Evolutionary conservation across 2,329 filamentous ascomycete species (phyloP).

Genomic region (Ophiostoma sp.): DNA sequence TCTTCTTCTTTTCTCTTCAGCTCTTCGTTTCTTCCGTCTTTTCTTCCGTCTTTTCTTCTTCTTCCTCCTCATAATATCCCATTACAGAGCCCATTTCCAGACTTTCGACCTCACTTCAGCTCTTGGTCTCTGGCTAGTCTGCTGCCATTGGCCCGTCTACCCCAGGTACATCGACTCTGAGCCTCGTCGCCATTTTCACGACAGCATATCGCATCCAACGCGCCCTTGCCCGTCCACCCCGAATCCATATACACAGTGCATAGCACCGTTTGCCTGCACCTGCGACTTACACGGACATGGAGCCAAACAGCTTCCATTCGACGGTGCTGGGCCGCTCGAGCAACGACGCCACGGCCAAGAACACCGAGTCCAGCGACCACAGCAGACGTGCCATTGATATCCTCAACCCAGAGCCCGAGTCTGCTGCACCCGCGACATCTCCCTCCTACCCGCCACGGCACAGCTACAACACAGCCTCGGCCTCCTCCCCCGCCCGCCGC

Average conservation of each 20-base stretch:
- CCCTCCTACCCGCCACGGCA: neutral
- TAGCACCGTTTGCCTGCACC: neutral
- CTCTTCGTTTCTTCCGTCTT: neutral
- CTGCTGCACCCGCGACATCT: neutral
- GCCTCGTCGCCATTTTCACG: neutral
- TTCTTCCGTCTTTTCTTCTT: neutral
- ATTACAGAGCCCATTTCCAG: neutral
- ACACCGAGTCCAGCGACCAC: constrained; percentile 32
- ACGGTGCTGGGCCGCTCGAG: constrained; percentile 44
- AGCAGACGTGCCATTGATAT: constrained; percentile 45
- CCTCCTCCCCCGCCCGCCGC: constrained; percentile 20
- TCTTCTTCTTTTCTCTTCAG: neutral
- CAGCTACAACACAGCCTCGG: neutral
- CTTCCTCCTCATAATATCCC: neutral
- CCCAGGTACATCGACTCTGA: neutral
- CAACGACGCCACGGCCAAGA: neutral
- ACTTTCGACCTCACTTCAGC: neutral
- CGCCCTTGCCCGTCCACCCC: too few relatives aligned
- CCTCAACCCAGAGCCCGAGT: constrained; percentile 31
- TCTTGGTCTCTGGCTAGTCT: neutral
- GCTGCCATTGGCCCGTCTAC: constrained; percentile 15
- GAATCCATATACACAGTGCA: neutral
- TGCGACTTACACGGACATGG: constrained; percentile 7
- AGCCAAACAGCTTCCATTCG: constrained; percentile 43
- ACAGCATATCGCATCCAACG: neutral